A percentile compares a stretch with the other conserved stretches of the same genome.
Evolutionary conservation across 192 early-diverging fungal genomes (phyloP).

Genomic region (Helicostylum pulchrum): DNA sequence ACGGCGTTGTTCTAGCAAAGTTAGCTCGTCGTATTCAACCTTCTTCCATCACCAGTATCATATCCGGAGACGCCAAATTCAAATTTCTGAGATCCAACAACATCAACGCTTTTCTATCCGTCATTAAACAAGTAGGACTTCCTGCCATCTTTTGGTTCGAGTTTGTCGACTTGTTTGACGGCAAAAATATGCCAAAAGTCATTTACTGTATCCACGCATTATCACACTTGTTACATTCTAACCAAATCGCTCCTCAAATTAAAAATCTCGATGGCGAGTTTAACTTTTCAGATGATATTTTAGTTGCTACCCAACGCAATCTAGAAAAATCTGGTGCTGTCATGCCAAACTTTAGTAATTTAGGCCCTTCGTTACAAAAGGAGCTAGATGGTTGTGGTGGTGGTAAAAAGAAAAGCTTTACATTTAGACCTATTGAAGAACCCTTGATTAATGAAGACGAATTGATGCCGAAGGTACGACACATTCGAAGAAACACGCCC

Average conservation of each 20-base stretch:
- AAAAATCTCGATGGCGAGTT: constrained; percentile 90
- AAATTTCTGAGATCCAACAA: constrained; percentile 97
- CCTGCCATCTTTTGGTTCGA: constrained; percentile 96
- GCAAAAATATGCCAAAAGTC: constrained; percentile 98
- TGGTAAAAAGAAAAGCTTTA: not conserved
- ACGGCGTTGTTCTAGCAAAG: constrained; percentile 90
- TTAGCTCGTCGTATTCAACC: constrained; percentile 84
- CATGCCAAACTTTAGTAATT: constrained; percentile 88
- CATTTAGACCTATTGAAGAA: not conserved
- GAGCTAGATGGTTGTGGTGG: constrained; percentile 42
- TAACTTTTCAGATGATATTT: constrained; percentile 80
- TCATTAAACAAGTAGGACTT: constrained; percentile 73
- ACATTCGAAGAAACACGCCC: not conserved
- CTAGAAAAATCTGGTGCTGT: constrained; percentile 76
- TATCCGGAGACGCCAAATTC: constrained; percentile 73
- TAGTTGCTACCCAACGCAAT: constrained; percentile 76
- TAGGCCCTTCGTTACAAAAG: constrained; percentile 64
- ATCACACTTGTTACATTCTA: constrained; percentile 85
- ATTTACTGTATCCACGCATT: constrained; percentile 98
- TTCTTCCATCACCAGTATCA: constrained; percentile 80
- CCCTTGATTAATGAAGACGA: not conserved
- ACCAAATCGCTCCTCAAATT: constrained; percentile 83
- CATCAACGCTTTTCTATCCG: constrained; percentile 90
- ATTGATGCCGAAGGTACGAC: not conserved
- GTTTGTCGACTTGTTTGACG: constrained; percentile 95